Base-by-base conservation (phyloP, 139 green algal species). In the Eudorina sp. region DNA sequence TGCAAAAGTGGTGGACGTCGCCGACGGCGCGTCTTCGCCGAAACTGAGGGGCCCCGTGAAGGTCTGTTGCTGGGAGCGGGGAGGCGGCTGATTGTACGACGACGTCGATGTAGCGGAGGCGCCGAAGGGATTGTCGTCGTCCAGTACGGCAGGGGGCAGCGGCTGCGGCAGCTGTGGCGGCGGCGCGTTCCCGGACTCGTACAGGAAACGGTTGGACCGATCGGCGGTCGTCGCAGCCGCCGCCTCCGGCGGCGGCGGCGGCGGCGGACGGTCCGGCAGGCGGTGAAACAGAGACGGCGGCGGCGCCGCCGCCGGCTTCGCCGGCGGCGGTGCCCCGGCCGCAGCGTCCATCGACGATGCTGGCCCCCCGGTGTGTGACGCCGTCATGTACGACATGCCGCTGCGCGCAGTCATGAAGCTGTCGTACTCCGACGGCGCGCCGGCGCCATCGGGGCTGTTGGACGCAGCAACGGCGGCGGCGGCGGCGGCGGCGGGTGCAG, bases 331-430 rank as follows among this genome's bases (percentile, higher is more conserved):
- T 27, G 68, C 3, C 36, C 36, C 36, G 31, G 62, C 5, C 8
- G 62, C 62, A 7, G 29, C 62, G n/a, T 29, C 29, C 55, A 29
- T 36, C 5, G 14, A 9, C 14, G 55, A 36, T 29, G 19, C 21
- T 18, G 55, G 23, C 21, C 40, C 5, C 0, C 16, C 53, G n/a
- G n/a, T n/a, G 21, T 48, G 34, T 0, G 76, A 84, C 31, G 53
- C 41, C 8, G 80, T 46, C 60, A 76, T 77, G 60, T 64, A 76
- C 41, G 80, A 77, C 80, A 62, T 64, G 21, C 29, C 13, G 64
- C 81, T 87, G 31, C 4, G 31, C 16, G 81, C 81, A 18, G 81
- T 53, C 81, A 78, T 79, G 64, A 87, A 87, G 64, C 64, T 78
- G 62, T 87, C 62, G 64, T 86, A 86, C 60, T 62, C 41, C 3